Evolutionary conservation across 768 basidiomycete species (phyloP), one percentile per base, ranked within the genome.

Genomic region (Rhodocollybia butyracea): DNA sequence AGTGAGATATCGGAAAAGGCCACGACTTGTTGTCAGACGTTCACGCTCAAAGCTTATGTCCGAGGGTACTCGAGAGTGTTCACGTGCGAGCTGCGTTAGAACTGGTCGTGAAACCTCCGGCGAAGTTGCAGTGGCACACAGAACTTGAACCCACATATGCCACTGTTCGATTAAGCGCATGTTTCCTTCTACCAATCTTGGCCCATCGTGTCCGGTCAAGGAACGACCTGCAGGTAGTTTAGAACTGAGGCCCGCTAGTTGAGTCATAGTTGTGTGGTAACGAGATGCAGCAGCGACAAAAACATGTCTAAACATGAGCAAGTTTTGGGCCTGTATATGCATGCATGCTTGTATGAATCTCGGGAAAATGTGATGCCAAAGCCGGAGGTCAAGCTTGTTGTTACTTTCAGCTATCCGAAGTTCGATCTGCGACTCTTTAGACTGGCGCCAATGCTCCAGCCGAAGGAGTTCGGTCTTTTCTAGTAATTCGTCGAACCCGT

Each of bases 1-100:
- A 0, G 91, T 89, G 52, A 95, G 75, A 61, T 91, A 89, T 60
- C 88, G 80, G 70, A 96, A 94, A 22, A 96, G 70, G 24, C 86
- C 91, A 24, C 88, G 82, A 3, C 91, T 88, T 0, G 89, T 89
- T n/a, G 83, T 81, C 63, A 91, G 80, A 46, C 89, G 81, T 61
- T 94, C 93, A 40, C 89, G 83, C 58, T 91, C 90, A 51, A 90
- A 87, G 22, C 43, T 54, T 19, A 42, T 32, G 57, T 89, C 89
- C 7, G 89, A 89, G 3, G 86, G 82, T 1, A 77, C 85, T 17
- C 88, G 81, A 15, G 78, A 74, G 62, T 90, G 88, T 48, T 89
- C 88, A 32, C 87, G 79, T 26, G 79, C 83, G 54, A 82, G 69
- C 39, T 75, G 73, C 0, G 79, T 77, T 54, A 85, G 73, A 2